Percentiles rank a stretch among this genome's conserved stretches.
Conservation (phyloP, 176 grass and related monocot species). For the Avena atlantica region DNA sequence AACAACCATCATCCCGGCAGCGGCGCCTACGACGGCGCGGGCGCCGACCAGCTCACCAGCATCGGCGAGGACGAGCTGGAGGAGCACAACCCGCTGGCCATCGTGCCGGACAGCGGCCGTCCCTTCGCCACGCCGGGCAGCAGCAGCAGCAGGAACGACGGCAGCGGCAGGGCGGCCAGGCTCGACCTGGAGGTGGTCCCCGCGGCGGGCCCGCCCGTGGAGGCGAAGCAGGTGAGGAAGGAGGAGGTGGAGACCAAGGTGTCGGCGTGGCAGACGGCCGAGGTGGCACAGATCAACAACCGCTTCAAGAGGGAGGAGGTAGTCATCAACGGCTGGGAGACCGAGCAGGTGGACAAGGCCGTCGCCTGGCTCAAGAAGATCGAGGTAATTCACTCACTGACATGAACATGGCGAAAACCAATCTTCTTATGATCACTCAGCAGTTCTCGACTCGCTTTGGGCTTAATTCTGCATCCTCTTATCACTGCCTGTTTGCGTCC, state of each 20-base stretch:
- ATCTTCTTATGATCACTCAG: too few species aligned
- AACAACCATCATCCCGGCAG: neutral
- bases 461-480: neutral
- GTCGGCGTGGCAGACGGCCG: constrained; percentile 83
- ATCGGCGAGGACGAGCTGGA: constrained; percentile 89
- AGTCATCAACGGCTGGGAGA: constrained; percentile 91
- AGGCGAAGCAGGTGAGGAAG: constrained; percentile 78
- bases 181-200: constrained; percentile 47
- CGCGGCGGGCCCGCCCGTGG: constrained; percentile 39
- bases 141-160: constrained; percentile 25
- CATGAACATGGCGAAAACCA: neutral
- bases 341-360: constrained; percentile 77
- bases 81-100: constrained; percentile 89
- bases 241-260: constrained; percentile 98
- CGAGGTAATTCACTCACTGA: constrained; percentile 51
- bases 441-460: neutral
- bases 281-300: constrained; percentile 94
- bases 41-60: constrained; percentile 46
- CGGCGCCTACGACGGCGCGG: constrained; percentile 6
- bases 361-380: constrained; percentile 81
- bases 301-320: constrained; percentile 92
- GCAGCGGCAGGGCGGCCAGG: constrained; percentile 12
- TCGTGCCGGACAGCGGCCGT: constrained; percentile 83
- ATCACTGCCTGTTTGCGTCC: too few species aligned
- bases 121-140: constrained; percentile 65